These are phyloP conservation scores for Penicillium sp. DNA, from an alignment of 2,329 filamentous ascomycete genomes.

Conservation along the genomic window DNA sequence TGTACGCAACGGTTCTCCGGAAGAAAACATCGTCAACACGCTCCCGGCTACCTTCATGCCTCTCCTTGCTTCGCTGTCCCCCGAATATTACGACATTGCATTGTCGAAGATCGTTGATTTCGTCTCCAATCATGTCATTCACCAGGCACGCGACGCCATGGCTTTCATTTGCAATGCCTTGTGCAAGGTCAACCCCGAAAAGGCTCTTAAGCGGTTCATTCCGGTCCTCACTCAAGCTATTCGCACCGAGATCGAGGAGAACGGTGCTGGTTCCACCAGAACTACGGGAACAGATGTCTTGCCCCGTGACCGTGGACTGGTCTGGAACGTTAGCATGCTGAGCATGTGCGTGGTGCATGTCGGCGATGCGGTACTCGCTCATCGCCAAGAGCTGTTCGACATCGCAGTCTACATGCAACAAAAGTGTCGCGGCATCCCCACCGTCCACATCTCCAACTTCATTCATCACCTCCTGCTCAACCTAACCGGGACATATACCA, in stretches of 20 bases:
- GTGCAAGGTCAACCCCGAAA: conserved; percentile 92
- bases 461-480: conserved; percentile 95
- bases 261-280: conserved; percentile 89
- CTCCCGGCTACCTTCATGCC: conserved; percentile 88
- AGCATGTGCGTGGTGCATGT: conserved; percentile 99
- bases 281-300: conserved; percentile 92
- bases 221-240: conserved; percentile 90
- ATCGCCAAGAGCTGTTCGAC: conserved; percentile 83
- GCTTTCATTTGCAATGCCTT: conserved; percentile 96
- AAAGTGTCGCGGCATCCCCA: conserved; percentile 88
- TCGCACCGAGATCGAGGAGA: conserved; percentile 93
- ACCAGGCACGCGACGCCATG: conserved; percentile 96
- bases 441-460: conserved; percentile 95
- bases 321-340: conserved; percentile 96
- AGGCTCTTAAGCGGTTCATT: conserved; percentile 85
- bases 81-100: conserved; percentile 88
- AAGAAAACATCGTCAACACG: conserved; percentile 96
- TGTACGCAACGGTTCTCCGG: conserved; percentile 83
- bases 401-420: conserved; percentile 96
- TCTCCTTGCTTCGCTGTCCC: conserved; percentile 83
- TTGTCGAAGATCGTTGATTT: conserved; percentile 91
- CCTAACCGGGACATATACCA: conserved; percentile 87
- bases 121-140: conserved; percentile 89
- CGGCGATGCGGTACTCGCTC: conserved; percentile 81
- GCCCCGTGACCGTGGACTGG: conserved; percentile 83